Evolutionary conservation across 495 filamentous ascomycete species (phyloP).

Genomic region (Trichoderma orchidacearum): DNA sequence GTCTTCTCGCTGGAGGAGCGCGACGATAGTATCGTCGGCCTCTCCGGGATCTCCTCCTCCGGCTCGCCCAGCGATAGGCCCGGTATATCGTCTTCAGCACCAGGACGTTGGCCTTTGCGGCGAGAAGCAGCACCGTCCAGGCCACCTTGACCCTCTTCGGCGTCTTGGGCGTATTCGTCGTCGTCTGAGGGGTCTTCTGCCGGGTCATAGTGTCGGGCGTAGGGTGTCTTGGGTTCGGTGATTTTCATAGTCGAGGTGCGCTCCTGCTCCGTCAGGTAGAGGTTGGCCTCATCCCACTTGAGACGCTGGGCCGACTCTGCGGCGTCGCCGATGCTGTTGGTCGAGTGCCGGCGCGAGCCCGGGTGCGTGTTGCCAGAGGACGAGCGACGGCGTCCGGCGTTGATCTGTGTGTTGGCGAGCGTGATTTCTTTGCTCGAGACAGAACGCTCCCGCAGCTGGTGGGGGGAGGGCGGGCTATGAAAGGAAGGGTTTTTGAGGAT

Average conservation of each 20-base stretch:
- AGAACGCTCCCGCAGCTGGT: constrained; percentile 20
- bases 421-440: constrained; percentile 73
- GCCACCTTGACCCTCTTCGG: constrained; percentile 30
- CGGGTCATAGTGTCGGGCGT: constrained; percentile 81
- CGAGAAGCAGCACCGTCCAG: constrained; percentile 33
- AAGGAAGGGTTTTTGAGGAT: constrained; percentile 87
- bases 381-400: constrained; percentile 80
- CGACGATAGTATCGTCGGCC: constrained; percentile 39
- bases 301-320: constrained; percentile 54
- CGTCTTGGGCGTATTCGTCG: too few relatives aligned
- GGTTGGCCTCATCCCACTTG: constrained; percentile 96
- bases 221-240: constrained; percentile 94
- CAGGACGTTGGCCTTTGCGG: constrained; percentile 10
- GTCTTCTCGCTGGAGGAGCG: constrained; percentile 37
- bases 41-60: constrained; percentile 49
- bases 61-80: constrained; percentile 90
- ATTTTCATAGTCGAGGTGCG: constrained; percentile 97
- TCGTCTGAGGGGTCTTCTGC: constrained; percentile 68
- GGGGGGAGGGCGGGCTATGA: constrained; percentile 33
- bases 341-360: constrained; percentile 58
- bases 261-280: constrained; percentile 92
- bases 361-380: constrained; percentile 51
- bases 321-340: constrained; percentile 16
- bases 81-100: constrained; percentile 63
- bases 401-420: constrained; percentile 83